phyloP scores from a whole-genome alignment of 768 basidiomycete genomes.

The Macrolepiota fuliginosa region DNA sequence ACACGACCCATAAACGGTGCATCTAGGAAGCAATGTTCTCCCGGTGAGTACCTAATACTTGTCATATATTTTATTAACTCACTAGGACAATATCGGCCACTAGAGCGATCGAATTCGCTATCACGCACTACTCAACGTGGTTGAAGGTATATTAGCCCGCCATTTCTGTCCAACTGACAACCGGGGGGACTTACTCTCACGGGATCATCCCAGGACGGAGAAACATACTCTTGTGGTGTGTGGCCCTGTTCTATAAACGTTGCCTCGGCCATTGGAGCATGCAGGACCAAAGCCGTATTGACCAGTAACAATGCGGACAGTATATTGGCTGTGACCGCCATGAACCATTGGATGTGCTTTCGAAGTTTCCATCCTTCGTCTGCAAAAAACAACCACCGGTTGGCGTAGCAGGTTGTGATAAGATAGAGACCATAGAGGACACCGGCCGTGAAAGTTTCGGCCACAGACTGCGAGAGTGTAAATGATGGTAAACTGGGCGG shows the following conservation, averaged over 20 bases:
- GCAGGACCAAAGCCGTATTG: not conserved
- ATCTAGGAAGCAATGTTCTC: not conserved
- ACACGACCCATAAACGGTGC: conserved; percentile 11
- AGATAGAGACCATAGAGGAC: conserved; percentile 2
- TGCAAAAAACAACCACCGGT: conserved; percentile 6
- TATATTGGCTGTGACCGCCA: not conserved
- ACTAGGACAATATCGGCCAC: not conserved
- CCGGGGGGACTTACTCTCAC: not conserved
- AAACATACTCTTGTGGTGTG: not conserved
- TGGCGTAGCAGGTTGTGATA: not conserved
- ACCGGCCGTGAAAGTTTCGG: not conserved
- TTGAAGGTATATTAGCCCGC: too few relatives aligned
- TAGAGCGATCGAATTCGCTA: not conserved
- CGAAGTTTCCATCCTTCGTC: conserved; percentile 11
- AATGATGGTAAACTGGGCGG: too few relatives aligned
- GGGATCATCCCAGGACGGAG: not conserved
- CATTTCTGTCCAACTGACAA: not conserved
- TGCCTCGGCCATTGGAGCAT: not conserved
- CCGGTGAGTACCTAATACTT: too few relatives aligned
- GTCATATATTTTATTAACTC: not conserved
- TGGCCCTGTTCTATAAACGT: not conserved
- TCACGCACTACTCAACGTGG: not conserved
- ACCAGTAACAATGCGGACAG: not conserved
- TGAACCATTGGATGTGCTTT: conserved; percentile 6
- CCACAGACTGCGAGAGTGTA: not conserved